Evolutionary conservation across 108 stramenopile genomes (phyloP), one percentile per base, ranked within the genome.

Genomic region (Pseudonitzschia delicatissima): DNA sequence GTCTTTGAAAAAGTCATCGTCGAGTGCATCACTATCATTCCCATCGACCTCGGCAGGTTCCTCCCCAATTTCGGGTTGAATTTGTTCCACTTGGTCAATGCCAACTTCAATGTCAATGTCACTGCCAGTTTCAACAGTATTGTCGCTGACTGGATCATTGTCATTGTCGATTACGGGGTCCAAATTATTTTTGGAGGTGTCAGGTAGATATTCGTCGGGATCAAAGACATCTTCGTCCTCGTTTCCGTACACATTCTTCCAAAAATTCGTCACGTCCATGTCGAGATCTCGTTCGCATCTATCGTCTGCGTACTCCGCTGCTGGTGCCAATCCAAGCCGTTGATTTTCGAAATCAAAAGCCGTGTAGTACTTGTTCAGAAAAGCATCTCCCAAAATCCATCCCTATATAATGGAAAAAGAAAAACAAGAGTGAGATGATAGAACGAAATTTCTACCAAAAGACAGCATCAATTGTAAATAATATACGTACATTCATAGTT

Each of bases 361-460:
- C 32, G 91, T 78, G 84, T 97, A 98, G 81, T 94, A 98, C 83
- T 96, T 84, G 49, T 93, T 87, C 72, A 99, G 83, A 70, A 99
- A 99, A 23, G 92, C 85, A 77, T 98, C 97, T 32, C 99, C 99
- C 61, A 99, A 70, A 66, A 98, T 95, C 96, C 96, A 98, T 34
- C 92, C 73, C 37, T 92, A 91, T n/a, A 50, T 66, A n/a, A n/a
- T 11, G 9, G 58, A 11, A 6, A 8, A 4, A 8, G 9, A 8
- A 26, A 18, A 48, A 18, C 20, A 48, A 18, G 21, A 21, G 17
- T 3, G 7, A 45, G 18, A 28, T 5, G 50, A 12, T 20, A 21
- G 26, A 7, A 26, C 20, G 33, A 33, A 15, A 68, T 9, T 8
- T 42, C 40, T 12, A 42, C 13, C 40, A 13, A 42, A 9, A 42